phyloP scores from a whole-genome alignment of 2,329 filamentous ascomycete species.

The Diatrype stigma region DNA sequence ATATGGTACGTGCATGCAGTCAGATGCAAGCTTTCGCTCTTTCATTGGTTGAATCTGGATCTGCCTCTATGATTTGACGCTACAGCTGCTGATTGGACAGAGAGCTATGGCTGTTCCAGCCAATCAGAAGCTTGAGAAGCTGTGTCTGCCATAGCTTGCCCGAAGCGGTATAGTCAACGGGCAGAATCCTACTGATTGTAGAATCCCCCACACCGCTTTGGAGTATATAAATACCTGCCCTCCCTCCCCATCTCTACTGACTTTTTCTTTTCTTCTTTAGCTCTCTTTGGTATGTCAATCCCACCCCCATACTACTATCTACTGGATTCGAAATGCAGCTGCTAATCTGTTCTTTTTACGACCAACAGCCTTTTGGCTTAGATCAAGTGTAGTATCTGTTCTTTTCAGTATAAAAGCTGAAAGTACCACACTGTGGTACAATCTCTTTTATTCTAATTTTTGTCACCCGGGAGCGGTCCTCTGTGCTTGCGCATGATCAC shows the following conservation, averaged over 20 bases:
- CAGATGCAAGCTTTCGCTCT: too few relatives aligned
- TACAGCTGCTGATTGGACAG: too few relatives aligned
- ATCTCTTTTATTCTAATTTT: constrained; percentile 79
- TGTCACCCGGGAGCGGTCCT: constrained; percentile 46
- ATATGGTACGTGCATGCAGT: too few relatives aligned
- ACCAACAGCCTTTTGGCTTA: constrained; percentile 49
- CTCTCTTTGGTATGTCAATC: constrained; percentile 41
- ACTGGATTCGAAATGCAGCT: too few relatives aligned
- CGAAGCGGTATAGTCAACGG: background rate
- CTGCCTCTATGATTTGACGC: too few relatives aligned
- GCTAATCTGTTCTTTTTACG: too few relatives aligned
- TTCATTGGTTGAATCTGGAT: too few relatives aligned
- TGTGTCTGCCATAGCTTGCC: too few relatives aligned
- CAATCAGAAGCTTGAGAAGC: too few relatives aligned
- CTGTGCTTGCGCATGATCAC: constrained; percentile 65
- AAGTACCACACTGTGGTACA: constrained; percentile 64
- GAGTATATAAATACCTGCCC: constrained; percentile 11
- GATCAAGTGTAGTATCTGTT: constrained; percentile 93
- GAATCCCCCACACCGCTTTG: background rate
- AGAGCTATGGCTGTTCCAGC: too few relatives aligned
- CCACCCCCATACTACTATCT: background rate
- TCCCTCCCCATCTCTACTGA: constrained; percentile 11
- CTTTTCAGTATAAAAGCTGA: constrained; percentile 94
- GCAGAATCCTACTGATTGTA: constrained; percentile 7
- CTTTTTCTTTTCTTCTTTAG: constrained; percentile 48